phyloP scores from a whole-genome alignment of 495 filamentous ascomycete genomes.

The Hypoxylon cercidicola region DNA sequence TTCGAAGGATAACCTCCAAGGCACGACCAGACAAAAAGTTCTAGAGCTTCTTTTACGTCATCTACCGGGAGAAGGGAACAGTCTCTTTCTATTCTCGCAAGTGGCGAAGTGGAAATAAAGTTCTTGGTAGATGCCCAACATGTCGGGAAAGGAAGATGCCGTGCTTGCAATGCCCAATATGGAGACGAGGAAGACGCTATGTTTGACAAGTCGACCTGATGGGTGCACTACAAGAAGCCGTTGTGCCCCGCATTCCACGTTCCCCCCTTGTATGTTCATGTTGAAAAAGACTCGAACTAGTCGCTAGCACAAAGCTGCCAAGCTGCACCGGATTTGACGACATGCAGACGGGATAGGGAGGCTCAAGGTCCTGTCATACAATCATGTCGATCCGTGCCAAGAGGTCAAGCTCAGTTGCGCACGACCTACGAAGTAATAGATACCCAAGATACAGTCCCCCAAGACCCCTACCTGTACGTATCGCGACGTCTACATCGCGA shows the following conservation, averaged over 20 bases:
- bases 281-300: constrained; percentile 4
- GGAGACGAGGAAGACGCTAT: constrained; percentile 38
- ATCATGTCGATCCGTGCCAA: no score
- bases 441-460: no score
- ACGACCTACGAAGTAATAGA: no score
- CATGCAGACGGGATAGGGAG: no score
- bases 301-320: not conserved
- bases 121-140: not conserved
- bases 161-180: constrained; percentile 4
- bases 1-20: constrained; percentile 6
- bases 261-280: constrained; percentile 6
- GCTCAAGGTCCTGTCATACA: no score
- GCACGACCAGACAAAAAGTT: not conserved
- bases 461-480: no score
- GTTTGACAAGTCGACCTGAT: constrained; percentile 28
- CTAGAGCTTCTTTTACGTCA: not conserved
- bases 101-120: not conserved
- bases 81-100: constrained; percentile 3
- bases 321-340: constrained; percentile 8
- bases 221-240: constrained; percentile 12
- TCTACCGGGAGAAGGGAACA: constrained; percentile 12
- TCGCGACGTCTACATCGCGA: no score
- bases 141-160: no score
- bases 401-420: no score
- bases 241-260: constrained; percentile 34